Percentiles rank a stretch among this genome's conserved stretches.
phyloP scores from a whole-genome alignment of 208 protist species.

The Crithidia sp. region DNA sequence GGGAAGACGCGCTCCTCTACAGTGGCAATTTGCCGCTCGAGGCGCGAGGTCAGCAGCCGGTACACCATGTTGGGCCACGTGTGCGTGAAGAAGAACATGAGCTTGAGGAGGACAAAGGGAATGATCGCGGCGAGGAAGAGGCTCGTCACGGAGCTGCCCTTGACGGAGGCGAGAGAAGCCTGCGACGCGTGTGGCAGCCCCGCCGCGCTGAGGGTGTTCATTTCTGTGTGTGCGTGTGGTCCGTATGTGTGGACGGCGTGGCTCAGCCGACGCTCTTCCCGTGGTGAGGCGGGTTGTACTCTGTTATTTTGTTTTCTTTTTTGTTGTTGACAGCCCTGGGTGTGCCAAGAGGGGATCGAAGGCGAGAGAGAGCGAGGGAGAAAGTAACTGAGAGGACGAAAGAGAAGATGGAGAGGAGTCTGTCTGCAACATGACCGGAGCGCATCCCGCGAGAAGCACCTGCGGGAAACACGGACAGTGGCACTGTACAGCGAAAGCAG shows the following conservation, averaged over 20 bases:
- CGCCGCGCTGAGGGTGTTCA: neutral
- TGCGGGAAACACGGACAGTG: too few species aligned
- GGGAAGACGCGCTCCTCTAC: slow-evolving; percentile 28
- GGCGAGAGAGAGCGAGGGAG: too few species aligned
- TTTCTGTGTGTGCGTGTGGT: neutral
- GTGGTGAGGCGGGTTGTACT: too few species aligned
- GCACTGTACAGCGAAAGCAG: too few species aligned
- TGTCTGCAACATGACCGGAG: too few species aligned
- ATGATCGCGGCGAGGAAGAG: slow-evolving; percentile 47
- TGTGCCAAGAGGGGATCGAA: too few species aligned
- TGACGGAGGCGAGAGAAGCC: neutral
- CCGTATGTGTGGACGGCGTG: neutral
- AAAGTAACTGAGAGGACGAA: too few species aligned
- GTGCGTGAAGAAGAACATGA: slow-evolving; percentile 48
- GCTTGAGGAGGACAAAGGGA: slow-evolving; percentile 32
- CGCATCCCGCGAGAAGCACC: too few species aligned
- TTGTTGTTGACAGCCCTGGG: too few species aligned
- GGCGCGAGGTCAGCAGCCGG: slow-evolving; percentile 20
- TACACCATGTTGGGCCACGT: slow-evolving; percentile 55
- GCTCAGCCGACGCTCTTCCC: too few species aligned
- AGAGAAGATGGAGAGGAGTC: too few species aligned
- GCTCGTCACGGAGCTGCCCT: slow-evolving; percentile 26
- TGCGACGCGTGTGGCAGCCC: neutral
- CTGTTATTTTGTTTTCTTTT: too few species aligned
- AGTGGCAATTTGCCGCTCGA: slow-evolving; percentile 36